Evolutionary conservation across 768 basidiomycete genomes (phyloP), one percentile per base, ranked within the genome.

Genomic region (Candolleomyces eurysporus): DNA sequence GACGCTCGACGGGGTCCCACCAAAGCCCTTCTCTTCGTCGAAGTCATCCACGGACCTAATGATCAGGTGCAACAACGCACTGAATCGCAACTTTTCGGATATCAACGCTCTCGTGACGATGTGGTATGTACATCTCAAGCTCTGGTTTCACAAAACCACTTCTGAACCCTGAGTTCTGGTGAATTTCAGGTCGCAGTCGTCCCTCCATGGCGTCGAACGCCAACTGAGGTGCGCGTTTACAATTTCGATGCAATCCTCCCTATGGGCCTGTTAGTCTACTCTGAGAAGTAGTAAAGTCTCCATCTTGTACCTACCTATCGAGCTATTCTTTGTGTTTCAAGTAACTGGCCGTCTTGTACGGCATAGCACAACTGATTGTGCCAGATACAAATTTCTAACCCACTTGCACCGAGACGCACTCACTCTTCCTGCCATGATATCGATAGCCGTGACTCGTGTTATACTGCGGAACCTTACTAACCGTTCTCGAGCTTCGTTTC

Each of bases 1-100:
- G 40, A 17, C 45, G 48, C 45, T 21, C 46, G n/a, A 19, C 6
- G 16, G 32, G 53, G 53, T 2, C 31, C 16, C 2, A 55, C 62
- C 36, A 58, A 46, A 43, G 64, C 40, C 58, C 66, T 67, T 57
- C 57, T 62, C 45, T 21, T 46, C 19, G 45, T 46, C 4, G 7
- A 21, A 21, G 45, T 46, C 19, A 17, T 21, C 45, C 19, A 46
- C 45, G 45, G 45, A 17, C 45, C 16, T 17, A 3, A 7, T 4
- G 5, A 6, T 11, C 45, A 46, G 6, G 10, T 46, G 45, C 17
- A 2, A 4, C 10, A 46, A 21, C 8, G 36, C 36, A 36, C 36
- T 36, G 11, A 11, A 1, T 7, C 36, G 11, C 36, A 11, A 36
- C 36, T 36, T 36, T 36, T 7, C 8, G 36, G 36, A 36, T 36